Evolutionary conservation across 2,329 filamentous ascomycete species (phyloP).

Genomic region (Septoria linicola): DNA sequence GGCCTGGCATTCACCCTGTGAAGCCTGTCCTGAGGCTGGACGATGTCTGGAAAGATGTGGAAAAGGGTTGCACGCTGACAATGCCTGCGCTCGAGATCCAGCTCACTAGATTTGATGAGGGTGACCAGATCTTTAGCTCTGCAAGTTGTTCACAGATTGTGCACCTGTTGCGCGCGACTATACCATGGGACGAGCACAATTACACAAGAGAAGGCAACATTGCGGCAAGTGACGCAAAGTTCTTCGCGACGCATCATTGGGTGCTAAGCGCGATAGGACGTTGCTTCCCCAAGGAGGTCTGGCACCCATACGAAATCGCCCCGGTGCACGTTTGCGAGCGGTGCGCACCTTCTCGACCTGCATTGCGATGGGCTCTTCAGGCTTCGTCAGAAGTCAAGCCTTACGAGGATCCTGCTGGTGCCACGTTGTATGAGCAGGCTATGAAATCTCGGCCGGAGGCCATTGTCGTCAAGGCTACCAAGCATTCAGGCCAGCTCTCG

Average conservation of each 20-base stretch:
- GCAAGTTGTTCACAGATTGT: constrained; percentile 7
- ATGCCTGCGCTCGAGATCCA: background rate
- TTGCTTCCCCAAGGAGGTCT: constrained; percentile 20
- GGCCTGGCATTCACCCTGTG: background rate
- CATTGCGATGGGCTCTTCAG: constrained; percentile 40
- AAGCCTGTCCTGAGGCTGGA: constrained; percentile 13
- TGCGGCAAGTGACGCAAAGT: background rate
- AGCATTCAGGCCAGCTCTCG: background rate
- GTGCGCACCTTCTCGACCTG: constrained; percentile 44
- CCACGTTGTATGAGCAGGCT: constrained; percentile 51
- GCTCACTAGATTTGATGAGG: background rate
- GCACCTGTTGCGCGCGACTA: constrained; percentile 6
- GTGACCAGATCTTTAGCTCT: background rate
- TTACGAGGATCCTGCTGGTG: constrained; percentile 53
- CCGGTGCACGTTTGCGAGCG: constrained; percentile 11
- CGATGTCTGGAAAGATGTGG: constrained; percentile 9
- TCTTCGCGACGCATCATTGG: constrained; percentile 21
- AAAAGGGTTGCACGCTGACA: background rate
- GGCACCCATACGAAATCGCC: constrained; percentile 14
- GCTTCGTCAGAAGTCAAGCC: constrained; percentile 40
- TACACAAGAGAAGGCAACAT: background rate
- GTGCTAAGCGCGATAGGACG: constrained; percentile 31
- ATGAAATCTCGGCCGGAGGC: constrained; percentile 51
- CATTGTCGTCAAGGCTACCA: constrained; percentile 21
- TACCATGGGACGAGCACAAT: background rate